A percentile compares a stretch with the other conserved stretches of the same genome.
Conservation (phyloP, 805 yeast genomes). For the Sungouiella blattae region DNA sequence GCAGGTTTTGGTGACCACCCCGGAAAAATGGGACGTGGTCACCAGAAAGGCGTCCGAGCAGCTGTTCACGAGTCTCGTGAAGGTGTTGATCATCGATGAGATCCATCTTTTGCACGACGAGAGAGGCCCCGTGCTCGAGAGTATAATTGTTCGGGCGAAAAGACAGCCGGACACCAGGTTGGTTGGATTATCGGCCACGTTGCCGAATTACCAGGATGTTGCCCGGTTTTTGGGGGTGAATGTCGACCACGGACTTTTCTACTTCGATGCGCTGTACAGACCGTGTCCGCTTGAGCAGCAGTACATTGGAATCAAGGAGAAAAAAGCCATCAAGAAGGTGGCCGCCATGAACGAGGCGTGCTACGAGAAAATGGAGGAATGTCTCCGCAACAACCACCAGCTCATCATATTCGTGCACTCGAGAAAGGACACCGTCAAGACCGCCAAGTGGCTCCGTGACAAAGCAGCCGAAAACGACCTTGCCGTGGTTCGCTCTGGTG, state of each 20-base stretch:
- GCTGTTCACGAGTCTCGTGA: slow-evolving; percentile 60
- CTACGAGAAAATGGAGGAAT: slow-evolving; percentile 66
- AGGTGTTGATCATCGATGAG: slow-evolving; percentile 81
- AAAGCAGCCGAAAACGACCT: slow-evolving; percentile 48
- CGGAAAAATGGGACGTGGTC: slow-evolving; percentile 96
- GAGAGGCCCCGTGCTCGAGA: slow-evolving; percentile 92
- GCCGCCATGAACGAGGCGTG: slow-evolving; percentile 90
- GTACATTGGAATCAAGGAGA: slow-evolving; percentile 83
- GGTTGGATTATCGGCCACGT: slow-evolving; percentile 87
- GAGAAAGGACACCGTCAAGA: slow-evolving; percentile 82
- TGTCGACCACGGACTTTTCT: slow-evolving; percentile 56
- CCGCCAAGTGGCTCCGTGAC: slow-evolving; percentile 72
- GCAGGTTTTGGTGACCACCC: slow-evolving; percentile 86
- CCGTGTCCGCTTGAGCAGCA: slow-evolving; percentile 93
- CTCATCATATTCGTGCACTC: slow-evolving; percentile 91
- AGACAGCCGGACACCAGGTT: slow-evolving; percentile 54
- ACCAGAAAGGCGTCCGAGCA: slow-evolving; percentile 77
- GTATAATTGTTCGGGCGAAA: slow-evolving; percentile 69
- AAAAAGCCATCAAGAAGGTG: slow-evolving; percentile 69
- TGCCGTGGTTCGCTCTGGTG: slow-evolving; percentile 37
- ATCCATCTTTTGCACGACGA: slow-evolving; percentile 89
- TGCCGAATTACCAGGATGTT: slow-evolving; percentile 86
- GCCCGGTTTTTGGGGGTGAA: slow-evolving; percentile 75
- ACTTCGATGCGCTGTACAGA: slow-evolving; percentile 77
- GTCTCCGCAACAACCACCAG: slow-evolving; percentile 62